A percentile compares a stretch with the other conserved stretches of the same genome.
Conservation (phyloP, 495 filamentous ascomycete species). For the Thermothielavioides terrestris region DNA sequence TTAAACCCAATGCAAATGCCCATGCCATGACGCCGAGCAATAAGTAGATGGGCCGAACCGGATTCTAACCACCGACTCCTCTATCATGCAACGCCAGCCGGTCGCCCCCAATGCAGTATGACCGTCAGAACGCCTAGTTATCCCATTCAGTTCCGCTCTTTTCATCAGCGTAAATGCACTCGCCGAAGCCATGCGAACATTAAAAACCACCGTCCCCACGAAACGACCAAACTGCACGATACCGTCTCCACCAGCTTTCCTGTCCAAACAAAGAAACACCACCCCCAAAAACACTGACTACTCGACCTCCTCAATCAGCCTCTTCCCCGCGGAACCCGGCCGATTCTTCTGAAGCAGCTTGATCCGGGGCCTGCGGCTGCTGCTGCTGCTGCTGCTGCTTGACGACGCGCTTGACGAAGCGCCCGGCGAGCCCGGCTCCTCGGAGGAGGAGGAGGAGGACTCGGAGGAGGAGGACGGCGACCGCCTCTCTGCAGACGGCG, state of each 20-base stretch:
- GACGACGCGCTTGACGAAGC: neutral
- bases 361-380: neutral
- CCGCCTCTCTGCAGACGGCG: neutral
- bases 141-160: too few relatives aligned
- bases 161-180: too few relatives aligned
- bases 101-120: neutral
- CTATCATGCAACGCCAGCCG: neutral
- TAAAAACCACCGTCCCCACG: neutral
- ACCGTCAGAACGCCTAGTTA: too few relatives aligned
- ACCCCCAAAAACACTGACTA: neutral
- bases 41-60: neutral
- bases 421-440: neutral
- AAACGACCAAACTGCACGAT: too few relatives aligned
- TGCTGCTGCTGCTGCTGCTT: too few relatives aligned
- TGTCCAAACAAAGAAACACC: neutral
- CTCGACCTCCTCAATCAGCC: conserved; percentile 4
- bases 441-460: neutral
- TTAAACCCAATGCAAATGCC: neutral
- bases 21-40: neutral
- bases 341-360: neutral
- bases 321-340: neutral
- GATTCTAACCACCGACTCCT: neutral
- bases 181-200: neutral
- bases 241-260: too few relatives aligned
- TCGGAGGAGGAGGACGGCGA: neutral